Base-by-base conservation (phyloP, 2,329 filamentous ascomycete species). In the Apiospora kogelbergensis region DNA sequence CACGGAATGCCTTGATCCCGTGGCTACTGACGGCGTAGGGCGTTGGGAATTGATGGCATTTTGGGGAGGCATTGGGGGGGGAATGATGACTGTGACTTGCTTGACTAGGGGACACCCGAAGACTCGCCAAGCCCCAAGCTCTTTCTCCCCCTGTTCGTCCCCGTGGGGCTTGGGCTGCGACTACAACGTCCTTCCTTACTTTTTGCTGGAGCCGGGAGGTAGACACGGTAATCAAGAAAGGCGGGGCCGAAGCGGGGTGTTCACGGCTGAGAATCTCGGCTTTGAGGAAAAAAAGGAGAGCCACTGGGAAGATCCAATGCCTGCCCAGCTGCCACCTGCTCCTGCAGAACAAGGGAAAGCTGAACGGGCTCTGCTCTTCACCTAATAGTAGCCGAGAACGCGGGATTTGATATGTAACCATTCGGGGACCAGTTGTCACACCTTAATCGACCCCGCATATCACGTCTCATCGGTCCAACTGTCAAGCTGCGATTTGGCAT, bases 111-210 rank as follows among this genome's bases (percentile, higher is more conserved):
- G 17, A n/a, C 17, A n/a, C n/a, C n/a, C n/a, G n/a, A n/a, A n/a
- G n/a, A n/a, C n/a, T n/a, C 46, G 46, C 46, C 46, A 53, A 53
- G 24, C 46, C 30, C 46, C 48, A 57, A 57, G 26, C 48, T 53
- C 46, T 26, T 13, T 57, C 33, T 33, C 33, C 48, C 48, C 48
- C 48, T 57, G 48, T 20, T 26, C 6, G 33, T 57, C 48, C 48
- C 48, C 48, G 48, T 57, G 48, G 48, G 48, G 48, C 48, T 13
- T 57, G 48, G 20, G 6, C 48, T 24, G 48, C 48, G 48, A 20
- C 48, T 57, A 57, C 48, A 57, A 75, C 76, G 76, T 75, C 44
- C 67, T 30, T 37, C 37, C 41, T 66, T 45, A 48, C 46, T 46
- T 63, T 40, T n/a, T 22, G 40, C 41, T 42, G 67, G 60, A 22